phyloP scores from a whole-genome alignment of 257 asterid species.

The Gardenia jasminoides region DNA sequence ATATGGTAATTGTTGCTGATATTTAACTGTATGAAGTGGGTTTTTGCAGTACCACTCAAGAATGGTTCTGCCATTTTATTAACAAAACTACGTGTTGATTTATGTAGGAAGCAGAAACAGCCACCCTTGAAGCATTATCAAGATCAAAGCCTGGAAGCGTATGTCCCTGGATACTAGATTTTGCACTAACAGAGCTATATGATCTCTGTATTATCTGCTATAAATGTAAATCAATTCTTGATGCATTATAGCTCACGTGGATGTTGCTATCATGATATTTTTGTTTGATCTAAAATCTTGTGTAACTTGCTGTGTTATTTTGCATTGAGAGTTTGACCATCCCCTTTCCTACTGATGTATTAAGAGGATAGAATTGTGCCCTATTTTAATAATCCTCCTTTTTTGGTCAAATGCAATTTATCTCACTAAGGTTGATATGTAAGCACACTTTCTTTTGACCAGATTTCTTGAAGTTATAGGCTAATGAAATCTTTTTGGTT shows the following conservation, averaged over 20 bases:
- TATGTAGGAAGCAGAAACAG: conserved; percentile 91
- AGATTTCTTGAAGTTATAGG: background rate
- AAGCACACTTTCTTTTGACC: background rate
- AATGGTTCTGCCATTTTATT: background rate
- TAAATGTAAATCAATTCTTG: background rate
- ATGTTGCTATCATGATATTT: background rate
- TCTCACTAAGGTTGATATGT: background rate
- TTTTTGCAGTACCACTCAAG: background rate
- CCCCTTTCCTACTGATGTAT: background rate
- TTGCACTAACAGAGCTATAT: conserved; percentile 1
- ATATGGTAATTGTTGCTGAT: background rate
- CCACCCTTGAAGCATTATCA: conserved; percentile 93
- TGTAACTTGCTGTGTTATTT: background rate
- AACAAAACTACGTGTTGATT: conserved; percentile 10
- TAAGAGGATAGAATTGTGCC: background rate
- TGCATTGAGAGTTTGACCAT: background rate
- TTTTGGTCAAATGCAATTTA: no score
- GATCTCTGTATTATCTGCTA: background rate
- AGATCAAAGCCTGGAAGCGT: conserved; percentile 88
- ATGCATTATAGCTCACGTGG: background rate
- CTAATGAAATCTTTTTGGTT: background rate
- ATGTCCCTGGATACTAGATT: conserved; percentile 29
- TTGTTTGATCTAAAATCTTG: background rate
- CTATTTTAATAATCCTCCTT: background rate
- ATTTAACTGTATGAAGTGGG: background rate